These are phyloP conservation scores for Rheum nobile DNA, from an alignment of 148 eudicot genomes.

Conservation along the genomic window DNA sequence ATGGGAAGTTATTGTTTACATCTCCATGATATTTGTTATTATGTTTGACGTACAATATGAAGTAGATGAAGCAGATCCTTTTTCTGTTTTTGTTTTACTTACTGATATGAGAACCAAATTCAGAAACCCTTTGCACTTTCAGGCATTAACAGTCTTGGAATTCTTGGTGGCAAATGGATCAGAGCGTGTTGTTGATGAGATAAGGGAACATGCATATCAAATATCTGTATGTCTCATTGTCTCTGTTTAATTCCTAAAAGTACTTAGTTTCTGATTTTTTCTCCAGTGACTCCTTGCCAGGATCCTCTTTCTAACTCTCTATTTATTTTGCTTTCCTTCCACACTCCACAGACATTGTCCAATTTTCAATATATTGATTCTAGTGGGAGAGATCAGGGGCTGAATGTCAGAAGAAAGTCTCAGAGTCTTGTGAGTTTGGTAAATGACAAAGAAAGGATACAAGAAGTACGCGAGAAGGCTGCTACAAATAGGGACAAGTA, in stretches of 20 bases:
- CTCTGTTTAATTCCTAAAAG: not conserved
- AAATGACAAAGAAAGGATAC: conserved; percentile 87
- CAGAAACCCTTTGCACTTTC: conserved; percentile 8
- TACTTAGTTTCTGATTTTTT: not conserved
- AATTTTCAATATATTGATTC: conserved; percentile 93
- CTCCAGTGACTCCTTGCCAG: not conserved
- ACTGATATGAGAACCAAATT: not conserved
- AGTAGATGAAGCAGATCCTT: not conserved
- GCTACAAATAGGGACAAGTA: conserved; percentile 88
- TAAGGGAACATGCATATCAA: conserved; percentile 87
- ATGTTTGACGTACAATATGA: not conserved
- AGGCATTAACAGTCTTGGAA: conserved; percentile 89
- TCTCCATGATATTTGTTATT: not conserved
- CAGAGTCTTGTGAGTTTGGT: conserved; percentile 75
- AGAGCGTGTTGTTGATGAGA: conserved; percentile 88
- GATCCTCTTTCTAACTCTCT: conserved; percentile 1
- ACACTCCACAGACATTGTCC: conserved; percentile 64
- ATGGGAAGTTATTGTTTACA: not conserved
- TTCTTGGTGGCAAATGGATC: conserved; percentile 93
- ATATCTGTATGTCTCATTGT: conserved; percentile 50
- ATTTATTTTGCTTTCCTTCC: conserved; percentile 12
- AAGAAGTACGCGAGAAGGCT: conserved; percentile 91
- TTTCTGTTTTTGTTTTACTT: not conserved
- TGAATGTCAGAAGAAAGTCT: conserved; percentile 84
- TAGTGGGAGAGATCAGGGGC: conserved; percentile 91